A percentile compares a stretch with the other conserved stretches of the same genome.
These are phyloP conservation scores for Trichoderma simmonsii DNA, from an alignment of 2,329 filamentous ascomycete genomes.

Conservation along the genomic window DNA sequence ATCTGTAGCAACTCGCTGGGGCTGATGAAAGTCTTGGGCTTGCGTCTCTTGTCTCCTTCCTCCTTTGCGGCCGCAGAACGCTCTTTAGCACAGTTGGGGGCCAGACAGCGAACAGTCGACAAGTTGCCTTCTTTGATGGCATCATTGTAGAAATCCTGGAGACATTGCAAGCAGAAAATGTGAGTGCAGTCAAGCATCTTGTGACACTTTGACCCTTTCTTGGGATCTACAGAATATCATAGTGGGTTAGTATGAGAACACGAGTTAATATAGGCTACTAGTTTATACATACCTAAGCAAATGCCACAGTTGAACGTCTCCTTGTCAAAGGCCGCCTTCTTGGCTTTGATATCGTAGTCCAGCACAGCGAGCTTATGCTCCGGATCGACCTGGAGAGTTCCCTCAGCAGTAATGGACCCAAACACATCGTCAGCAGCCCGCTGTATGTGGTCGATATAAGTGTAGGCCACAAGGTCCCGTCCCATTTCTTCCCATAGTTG, in stretches of 20 bases:
- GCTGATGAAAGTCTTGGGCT: slow-evolving; percentile 66
- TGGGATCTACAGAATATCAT: slow-evolving; percentile 61
- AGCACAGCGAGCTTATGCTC: slow-evolving; percentile 68
- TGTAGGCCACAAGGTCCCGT: slow-evolving; percentile 56
- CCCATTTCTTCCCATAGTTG: slow-evolving; percentile 62
- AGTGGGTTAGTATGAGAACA: slow-evolving; percentile 22
- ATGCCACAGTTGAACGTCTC: slow-evolving; percentile 86
- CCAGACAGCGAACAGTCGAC: slow-evolving; percentile 72
- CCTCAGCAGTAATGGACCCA: slow-evolving; percentile 49
- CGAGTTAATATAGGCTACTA: no score
- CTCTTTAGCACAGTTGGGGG: slow-evolving; percentile 72
- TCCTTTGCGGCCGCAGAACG: slow-evolving; percentile 33
- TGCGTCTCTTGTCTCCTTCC: slow-evolving; percentile 36
- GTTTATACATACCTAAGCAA: slow-evolving; percentile 58
- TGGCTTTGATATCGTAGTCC: slow-evolving; percentile 73
- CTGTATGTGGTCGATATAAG: slow-evolving; percentile 62
- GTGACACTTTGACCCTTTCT: slow-evolving; percentile 81
- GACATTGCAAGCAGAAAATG: slow-evolving; percentile 85
- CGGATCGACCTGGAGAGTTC: slow-evolving; percentile 50
- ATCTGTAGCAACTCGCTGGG: slow-evolving; percentile 83
- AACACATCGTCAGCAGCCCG: slow-evolving; percentile 59
- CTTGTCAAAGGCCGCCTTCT: slow-evolving; percentile 71
- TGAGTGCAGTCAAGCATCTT: slow-evolving; percentile 79
- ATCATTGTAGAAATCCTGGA: slow-evolving; percentile 85
- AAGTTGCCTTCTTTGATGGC: slow-evolving; percentile 86